A percentile compares a stretch with the other conserved stretches of the same genome.
phyloP scores from a whole-genome alignment of 306 rosid genomes.

The Abrus pulchellus region DNA sequence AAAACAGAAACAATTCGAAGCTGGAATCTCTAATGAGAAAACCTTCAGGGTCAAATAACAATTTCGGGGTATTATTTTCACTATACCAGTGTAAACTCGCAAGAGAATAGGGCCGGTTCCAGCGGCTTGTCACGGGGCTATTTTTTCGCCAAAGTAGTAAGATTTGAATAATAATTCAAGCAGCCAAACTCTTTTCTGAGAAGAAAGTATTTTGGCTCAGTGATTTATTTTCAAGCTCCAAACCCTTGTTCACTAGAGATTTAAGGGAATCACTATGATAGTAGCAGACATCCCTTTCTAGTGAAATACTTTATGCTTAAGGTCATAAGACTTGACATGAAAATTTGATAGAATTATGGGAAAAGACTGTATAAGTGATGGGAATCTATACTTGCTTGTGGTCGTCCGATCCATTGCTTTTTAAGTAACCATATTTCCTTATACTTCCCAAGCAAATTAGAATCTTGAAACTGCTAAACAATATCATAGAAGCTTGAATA shows the following conservation, averaged over 20 bases:
- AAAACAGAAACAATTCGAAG: background rate
- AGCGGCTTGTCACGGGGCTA: background rate
- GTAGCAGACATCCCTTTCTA: slow-evolving; percentile 7
- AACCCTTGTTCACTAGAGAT: slow-evolving; percentile 8
- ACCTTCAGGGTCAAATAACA: background rate
- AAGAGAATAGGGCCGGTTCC: background rate
- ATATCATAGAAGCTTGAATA: background rate
- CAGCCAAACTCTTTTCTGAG: background rate
- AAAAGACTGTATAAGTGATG: background rate
- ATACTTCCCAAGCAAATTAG: background rate
- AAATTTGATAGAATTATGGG: background rate
- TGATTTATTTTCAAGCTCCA: background rate
- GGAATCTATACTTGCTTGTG: background rate
- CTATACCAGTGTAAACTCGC: slow-evolving; percentile 1
- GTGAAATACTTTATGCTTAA: background rate
- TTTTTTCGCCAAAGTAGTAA: background rate
- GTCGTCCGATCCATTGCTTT: background rate
- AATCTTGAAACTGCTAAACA: background rate
- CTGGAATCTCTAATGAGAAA: background rate
- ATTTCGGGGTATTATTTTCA: slow-evolving; percentile 5
- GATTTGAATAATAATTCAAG: slow-evolving; percentile 2
- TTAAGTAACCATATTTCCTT: background rate
- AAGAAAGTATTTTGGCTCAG: too few species aligned
- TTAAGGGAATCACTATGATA: background rate
- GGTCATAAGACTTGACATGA: background rate